Conservation (phyloP, 2,329 filamentous ascomycete species). For the Ceratocystis albifundus region DNA sequence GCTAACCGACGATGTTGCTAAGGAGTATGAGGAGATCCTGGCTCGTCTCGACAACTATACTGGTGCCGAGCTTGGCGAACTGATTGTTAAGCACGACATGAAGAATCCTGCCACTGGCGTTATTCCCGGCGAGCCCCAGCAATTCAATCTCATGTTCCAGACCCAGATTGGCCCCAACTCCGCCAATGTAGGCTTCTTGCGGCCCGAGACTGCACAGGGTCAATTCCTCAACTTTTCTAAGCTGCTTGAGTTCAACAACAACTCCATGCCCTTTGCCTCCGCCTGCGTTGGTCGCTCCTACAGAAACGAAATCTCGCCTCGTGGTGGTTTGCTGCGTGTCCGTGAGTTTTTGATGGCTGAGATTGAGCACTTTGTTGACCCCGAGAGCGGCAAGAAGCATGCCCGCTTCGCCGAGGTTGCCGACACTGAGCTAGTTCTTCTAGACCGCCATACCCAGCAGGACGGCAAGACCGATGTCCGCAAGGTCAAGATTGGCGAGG, state of each 20-base stretch:
- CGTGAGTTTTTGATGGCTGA: conserved; percentile 98
- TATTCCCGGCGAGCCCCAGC: conserved; percentile 65
- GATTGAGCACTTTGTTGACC: conserved; percentile 97
- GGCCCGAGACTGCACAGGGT: conserved; percentile 93
- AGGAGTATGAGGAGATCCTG: conserved; percentile 84
- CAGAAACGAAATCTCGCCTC: conserved; percentile 93
- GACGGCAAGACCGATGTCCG: conserved; percentile 68
- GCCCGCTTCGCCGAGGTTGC: conserved; percentile 75
- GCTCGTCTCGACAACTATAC: conserved; percentile 94
- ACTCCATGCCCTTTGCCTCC: conserved; percentile 91
- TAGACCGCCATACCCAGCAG: conserved; percentile 76
- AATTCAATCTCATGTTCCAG: conserved; percentile 99
- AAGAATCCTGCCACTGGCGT: conserved; percentile 72
- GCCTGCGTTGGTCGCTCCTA: conserved; percentile 97
- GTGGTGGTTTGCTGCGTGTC: conserved; percentile 80
- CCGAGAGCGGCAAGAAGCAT: conserved; percentile 89
- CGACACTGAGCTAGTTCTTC: conserved; percentile 68
- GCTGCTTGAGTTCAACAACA: conserved; percentile 90
- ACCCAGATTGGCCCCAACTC: conserved; percentile 88
- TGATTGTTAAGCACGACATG: conserved; percentile 84
- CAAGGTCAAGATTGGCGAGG: conserved; percentile 70
- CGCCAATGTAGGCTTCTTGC: conserved; percentile 72
- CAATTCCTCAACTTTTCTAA: conserved; percentile 97
- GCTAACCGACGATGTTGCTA: conserved; percentile 71
- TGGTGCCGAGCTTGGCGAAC: conserved; percentile 69